Evolutionary conservation across 805 yeast genomes (phyloP).

Genomic region (Candida awuae): DNA sequence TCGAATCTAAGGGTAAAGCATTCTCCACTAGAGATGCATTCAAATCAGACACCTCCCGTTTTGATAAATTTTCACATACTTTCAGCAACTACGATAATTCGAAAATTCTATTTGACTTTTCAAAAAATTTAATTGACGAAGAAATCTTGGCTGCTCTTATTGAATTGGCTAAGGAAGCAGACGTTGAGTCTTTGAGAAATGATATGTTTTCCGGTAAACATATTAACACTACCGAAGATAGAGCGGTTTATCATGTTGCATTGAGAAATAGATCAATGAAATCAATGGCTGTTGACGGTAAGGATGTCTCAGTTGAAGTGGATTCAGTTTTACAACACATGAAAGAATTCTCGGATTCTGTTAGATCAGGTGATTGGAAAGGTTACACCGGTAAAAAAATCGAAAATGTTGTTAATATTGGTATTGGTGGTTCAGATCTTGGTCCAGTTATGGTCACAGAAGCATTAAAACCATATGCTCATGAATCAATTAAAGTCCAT

Average conservation of each 20-base stretch:
- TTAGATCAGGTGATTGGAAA: conserved; percentile 91
- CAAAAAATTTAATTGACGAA: conserved; percentile 88
- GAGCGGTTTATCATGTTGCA: conserved; percentile 97
- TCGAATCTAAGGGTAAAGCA: conserved; percentile 59
- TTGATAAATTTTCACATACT: conserved; percentile 64
- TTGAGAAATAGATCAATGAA: conserved; percentile 85
- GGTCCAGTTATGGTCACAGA: conserved; percentile 99
- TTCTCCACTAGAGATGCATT: conserved; percentile 76
- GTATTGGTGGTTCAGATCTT: conserved; percentile 97
- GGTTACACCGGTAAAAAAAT: conserved; percentile 95
- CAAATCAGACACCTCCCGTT: conserved; percentile 64
- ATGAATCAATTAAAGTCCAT: conserved; percentile 69
- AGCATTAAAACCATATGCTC: conserved; percentile 84
- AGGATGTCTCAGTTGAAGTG: conserved; percentile 85
- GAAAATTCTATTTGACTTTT: conserved; percentile 86
- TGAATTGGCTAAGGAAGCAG: conserved; percentile 82
- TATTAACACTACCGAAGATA: conserved; percentile 91
- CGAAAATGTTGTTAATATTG: conserved; percentile 92
- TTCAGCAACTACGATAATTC: conserved; percentile 83
- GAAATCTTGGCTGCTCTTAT: conserved; percentile 62
- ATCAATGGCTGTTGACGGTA: conserved; percentile 84
- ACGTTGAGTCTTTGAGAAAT: conserved; percentile 79
- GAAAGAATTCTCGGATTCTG: conserved; percentile 86
- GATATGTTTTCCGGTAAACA: conserved; percentile 88
- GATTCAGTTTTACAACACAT: conserved; percentile 88